Base-by-base conservation (phyloP, 2,329 filamentous ascomycete species). In the Penicillium sp. region DNA sequence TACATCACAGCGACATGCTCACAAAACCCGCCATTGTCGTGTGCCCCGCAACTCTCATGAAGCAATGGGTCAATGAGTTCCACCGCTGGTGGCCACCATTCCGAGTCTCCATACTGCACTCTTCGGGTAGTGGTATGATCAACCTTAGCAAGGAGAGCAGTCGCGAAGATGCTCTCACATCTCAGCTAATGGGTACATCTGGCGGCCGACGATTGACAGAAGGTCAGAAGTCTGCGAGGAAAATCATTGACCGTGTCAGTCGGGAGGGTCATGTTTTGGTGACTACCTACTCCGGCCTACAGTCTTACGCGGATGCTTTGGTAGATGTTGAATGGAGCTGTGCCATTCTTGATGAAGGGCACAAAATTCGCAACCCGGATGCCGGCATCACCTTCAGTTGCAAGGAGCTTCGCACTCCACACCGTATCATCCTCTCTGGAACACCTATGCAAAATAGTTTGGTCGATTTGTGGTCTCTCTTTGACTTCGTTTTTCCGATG, bases 71-170 rank as follows among this genome's bases (percentile, higher is more conserved):
- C 10, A 96, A 95, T 58, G 94, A 99, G 67, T 97, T 99, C 63
- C 95, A 99, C 73, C 86, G 88, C 10, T 99, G 95, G 95, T 99
- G 95, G 95, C 94, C 94, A n/a, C 88, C 94, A n/a, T 78, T 99
- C 26, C 84, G 95, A 34, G 94, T 99, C 4, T 96, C 92, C 0
- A 97, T 99, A 55, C 72, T 99, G 42, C 94, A 99, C 68, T 91
- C 91, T 1, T 97, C 94, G 4, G 94, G 94, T 2, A 97, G 91
- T 69, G 95, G 94, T 15, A 97, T 99, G 93, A 77, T 97, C 46
- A 91, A 96, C 59, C 78, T 95, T 20, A 75, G 76, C 37, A 78
- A 75, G 43, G 85, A 87, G 66, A 78, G 77, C 50, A 79, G 78
- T 27, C 79, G 80, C 43, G 89, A 93, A 69, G 83, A 84, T 55